These are phyloP conservation scores for Pyrenophora graminea DNA, from an alignment of 2,329 filamentous ascomycete species.

Conservation along the genomic window DNA sequence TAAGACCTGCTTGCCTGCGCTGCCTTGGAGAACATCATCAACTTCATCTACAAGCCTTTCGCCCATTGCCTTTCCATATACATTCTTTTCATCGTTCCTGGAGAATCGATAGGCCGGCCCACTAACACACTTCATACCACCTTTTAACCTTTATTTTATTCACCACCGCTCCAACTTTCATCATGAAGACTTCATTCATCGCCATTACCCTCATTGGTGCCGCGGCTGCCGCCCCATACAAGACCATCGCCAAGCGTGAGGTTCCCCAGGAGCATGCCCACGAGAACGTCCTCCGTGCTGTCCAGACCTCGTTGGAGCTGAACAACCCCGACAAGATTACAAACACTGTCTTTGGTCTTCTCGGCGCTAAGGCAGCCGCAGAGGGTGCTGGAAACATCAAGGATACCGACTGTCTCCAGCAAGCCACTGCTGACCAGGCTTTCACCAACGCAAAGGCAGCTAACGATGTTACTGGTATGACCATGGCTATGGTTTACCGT, in stretches of 20 bases:
- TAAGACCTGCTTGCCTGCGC: conserved; percentile 31
- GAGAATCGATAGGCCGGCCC: conserved; percentile 45
- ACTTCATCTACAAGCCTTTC: conserved; percentile 31
- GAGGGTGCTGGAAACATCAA: conserved; percentile 55
- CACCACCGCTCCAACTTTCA: conserved; percentile 13
- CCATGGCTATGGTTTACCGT: conserved; percentile 58
- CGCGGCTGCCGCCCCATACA: conserved; percentile 33
- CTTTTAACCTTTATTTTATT: conserved; percentile 5
- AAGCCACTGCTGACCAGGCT: conserved; percentile 62
- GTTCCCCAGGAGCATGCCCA: conserved; percentile 64
- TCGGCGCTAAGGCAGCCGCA: conserved; percentile 57
- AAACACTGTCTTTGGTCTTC: conserved; percentile 57
- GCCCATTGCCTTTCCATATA: conserved; percentile 27
- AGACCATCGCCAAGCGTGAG: conserved; percentile 49
- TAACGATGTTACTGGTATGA: conserved; percentile 59
- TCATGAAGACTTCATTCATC: conserved; percentile 43
- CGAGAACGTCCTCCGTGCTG: conserved; percentile 53
- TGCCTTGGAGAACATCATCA: conserved; percentile 19
- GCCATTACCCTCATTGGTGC: conserved; percentile 37
- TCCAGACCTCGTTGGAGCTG: conserved; percentile 50
- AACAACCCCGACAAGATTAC: conserved; percentile 56
- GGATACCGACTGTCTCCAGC: conserved; percentile 63
- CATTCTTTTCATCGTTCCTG: conserved; percentile 45
- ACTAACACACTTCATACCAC: conserved; percentile 25
- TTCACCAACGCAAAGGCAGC: conserved; percentile 63